Evolutionary conservation across 148 eudicot species (phyloP), one percentile per base, ranked within the genome.

Genomic region (Fagopyrum esculentum): DNA sequence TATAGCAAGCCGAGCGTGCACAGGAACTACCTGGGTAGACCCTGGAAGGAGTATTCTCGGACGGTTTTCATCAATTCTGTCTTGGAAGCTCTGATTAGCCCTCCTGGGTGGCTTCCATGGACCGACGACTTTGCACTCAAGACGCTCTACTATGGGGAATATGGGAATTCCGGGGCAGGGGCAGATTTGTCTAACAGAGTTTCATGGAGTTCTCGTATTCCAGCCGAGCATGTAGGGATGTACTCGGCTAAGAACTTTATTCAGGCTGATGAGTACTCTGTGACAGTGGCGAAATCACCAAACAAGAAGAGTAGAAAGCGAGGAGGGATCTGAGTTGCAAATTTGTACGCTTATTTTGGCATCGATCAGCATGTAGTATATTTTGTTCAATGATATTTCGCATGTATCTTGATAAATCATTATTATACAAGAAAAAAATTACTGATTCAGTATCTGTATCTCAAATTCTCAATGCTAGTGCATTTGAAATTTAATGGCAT

Each of bases 1-100:
- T 9, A 59, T 4, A 78, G 79, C 13, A 91, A 88, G 26, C 98
- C 97, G 0, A 87, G 78, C 13, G 90, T 84, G 15, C 97, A 93
- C 69, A 83, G 75, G 48, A 89, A 87, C 64, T 93, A 72, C 47
- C 76, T 74, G 22, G 76, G 77, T 0, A 19, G 77, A 10, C 77
- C 77, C 8, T 75, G 77, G 77, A 75, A 75, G 55, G 70, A 75
- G 43, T 75, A 60, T 5, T 59, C 69, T 6, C 47, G 70, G 1
- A 75, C 77, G 2, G 71, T 75, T 2, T 59, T 75, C 35, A 75
- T 75, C 6, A 15, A 75, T 6, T 45, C 54, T 0, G 43, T 19
- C 1, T 2, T 75, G 45, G 71, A 11, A 8, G 51, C 2, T 4
- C 43, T 75, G 16, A 60, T 75, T 11, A 10, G 46, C 54, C 77